Evolutionary conservation across 441 rosid species (phyloP).

Genomic region (Sinapis alba): DNA sequence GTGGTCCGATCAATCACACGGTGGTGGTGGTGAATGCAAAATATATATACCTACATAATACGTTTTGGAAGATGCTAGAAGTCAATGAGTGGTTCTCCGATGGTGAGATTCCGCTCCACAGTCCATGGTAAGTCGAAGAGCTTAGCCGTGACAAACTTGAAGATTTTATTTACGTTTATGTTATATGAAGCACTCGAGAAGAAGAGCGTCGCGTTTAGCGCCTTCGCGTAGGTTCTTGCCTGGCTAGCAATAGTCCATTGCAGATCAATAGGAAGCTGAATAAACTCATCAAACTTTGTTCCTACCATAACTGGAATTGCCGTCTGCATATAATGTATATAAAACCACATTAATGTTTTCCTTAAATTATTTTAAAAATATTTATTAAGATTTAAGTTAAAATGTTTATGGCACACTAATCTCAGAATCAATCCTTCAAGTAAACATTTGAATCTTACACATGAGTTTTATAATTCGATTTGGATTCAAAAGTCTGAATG

Average conservation of each 20-base stretch:
- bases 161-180: conserved; percentile 89
- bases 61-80: conserved; percentile 44
- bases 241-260: conserved; percentile 92
- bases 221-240: conserved; percentile 89
- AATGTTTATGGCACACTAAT: background rate
- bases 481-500: background rate
- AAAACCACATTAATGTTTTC: background rate
- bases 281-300: conserved; percentile 91
- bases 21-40: background rate
- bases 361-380: background rate
- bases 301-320: conserved; percentile 74
- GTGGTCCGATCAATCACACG: conserved; percentile 30
- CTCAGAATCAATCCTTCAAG: background rate
- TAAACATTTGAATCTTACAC: conserved; percentile 5
- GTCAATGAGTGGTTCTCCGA: conserved; percentile 88
- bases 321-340: conserved; percentile 42
- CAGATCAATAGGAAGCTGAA: conserved; percentile 83
- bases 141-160: conserved; percentile 90
- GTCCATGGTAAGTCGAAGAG: conserved; percentile 84
- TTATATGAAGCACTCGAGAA: conserved; percentile 90
- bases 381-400: background rate
- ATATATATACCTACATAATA: conserved; percentile 16
- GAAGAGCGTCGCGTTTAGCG: conserved; percentile 76
- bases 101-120: conserved; percentile 70
- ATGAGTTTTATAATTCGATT: background rate